Base-by-base conservation (phyloP, 2,329 filamentous ascomycete genomes). In the Elsinoe perseae region DNA sequence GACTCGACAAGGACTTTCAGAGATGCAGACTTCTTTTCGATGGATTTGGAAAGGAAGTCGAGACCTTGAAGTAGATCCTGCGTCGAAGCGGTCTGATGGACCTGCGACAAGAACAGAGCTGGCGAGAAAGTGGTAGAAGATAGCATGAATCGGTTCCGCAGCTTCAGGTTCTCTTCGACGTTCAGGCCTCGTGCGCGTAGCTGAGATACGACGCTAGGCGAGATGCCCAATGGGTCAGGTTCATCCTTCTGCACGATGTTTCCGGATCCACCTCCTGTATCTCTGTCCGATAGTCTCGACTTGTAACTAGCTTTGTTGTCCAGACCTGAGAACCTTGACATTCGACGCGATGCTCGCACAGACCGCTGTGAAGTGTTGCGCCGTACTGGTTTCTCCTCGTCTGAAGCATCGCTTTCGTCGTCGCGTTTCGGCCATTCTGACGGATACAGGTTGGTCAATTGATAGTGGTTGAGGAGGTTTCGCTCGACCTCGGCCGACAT, bases 121-220 rank as follows among this genome's bases (percentile, higher is more conserved):
- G 93, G 93, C 0, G 90, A 95, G 74, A 98, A 98, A 52, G 88
- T 91, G 10, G 92, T 97, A 14, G 92, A 97, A 9, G 91, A 96
- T 20, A 98, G 81, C 56, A 98, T 81, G 72, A 97, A 98, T 61
- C 90, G 88, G 68, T 95, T 96, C 57, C 87, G 86, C 87, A 67
- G 50, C 43, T 58, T 62, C 14, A 68, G 58, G 66, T 97, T 90
- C 64, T 96, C 89, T 67, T 96, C 89, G 12, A 96, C 79, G 0
- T 86, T 83, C 40, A 96, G 70, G 1, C 90, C 90, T 60, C 86
- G 77, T 61, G 85, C 80, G 66, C 86, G 85, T 64, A 98, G 73
- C 34, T 89, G 82, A 64, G 85, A 80, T 54, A 96, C 84, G 6
- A 98, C 91, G 67, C 89, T 96, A 57, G 92, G 86, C 1, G 86